Percentiles rank a stretch among this genome's conserved stretches.
Evolutionary conservation across 2,329 filamentous ascomycete species (phyloP).

Genomic region (Aspergillus sp.): DNA sequence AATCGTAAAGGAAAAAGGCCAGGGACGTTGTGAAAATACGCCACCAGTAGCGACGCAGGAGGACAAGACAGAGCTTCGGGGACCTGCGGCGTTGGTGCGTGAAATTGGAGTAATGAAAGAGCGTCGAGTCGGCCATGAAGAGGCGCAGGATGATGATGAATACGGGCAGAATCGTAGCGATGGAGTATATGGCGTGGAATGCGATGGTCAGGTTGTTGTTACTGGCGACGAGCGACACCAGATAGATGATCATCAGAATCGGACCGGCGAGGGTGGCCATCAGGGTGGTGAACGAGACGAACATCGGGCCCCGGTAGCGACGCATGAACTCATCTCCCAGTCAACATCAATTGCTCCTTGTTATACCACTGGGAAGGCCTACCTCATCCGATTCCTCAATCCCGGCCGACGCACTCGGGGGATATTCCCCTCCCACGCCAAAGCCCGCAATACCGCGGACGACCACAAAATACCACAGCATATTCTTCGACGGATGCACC

Average conservation of each 20-base stretch:
- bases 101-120: constrained; percentile 28
- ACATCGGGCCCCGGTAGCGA: constrained; percentile 26
- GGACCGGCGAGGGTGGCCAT: constrained; percentile 28
- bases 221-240: constrained; percentile 28
- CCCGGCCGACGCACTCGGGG: constrained; percentile 30
- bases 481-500: constrained; percentile 24
- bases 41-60: constrained; percentile 21
- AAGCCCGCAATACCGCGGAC: constrained; percentile 32
- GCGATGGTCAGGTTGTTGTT: constrained; percentile 25
- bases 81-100: constrained; percentile 17
- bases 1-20: constrained; percentile 31
- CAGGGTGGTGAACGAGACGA: constrained; percentile 28
- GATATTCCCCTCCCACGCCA: constrained; percentile 33
- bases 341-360: not conserved
- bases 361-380: not conserved
- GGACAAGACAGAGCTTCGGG: constrained; percentile 15
- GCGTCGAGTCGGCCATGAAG: constrained; percentile 27
- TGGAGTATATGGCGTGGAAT: constrained; percentile 24
- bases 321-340: constrained; percentile 12
- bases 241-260: constrained; percentile 29
- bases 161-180: constrained; percentile 26
- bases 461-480: constrained; percentile 33
- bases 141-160: constrained; percentile 25
- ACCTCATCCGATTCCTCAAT: constrained; percentile 29
- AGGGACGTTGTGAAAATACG: constrained; percentile 23